Conservation (phyloP, 2,329 filamentous ascomycete genomes). For the Ceratocystis ficicola region DNA sequence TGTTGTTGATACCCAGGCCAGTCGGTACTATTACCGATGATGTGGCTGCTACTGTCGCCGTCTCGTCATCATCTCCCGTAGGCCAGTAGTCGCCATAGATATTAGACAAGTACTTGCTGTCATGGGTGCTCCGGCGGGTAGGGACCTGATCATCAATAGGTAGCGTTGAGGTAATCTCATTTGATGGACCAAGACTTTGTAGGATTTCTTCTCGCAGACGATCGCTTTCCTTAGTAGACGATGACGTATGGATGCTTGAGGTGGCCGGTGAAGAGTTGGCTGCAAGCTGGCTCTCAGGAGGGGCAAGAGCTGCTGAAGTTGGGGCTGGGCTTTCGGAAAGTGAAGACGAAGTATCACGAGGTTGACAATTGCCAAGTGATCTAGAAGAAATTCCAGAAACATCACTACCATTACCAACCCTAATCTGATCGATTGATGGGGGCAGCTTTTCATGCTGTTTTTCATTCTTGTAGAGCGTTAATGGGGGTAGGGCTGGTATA, state of each 20-base stretch:
- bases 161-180: neutral
- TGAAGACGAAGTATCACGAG: neutral
- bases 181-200: conserved; percentile 46
- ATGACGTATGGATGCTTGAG: conserved; percentile 29
- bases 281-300: neutral
- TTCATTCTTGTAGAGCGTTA: conserved; percentile 9
- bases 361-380: neutral
- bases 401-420: neutral
- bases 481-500: conserved; percentile 24
- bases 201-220: conserved; percentile 62
- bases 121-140: conserved; percentile 28
- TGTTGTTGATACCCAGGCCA: conserved; percentile 9
- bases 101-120: conserved; percentile 51
- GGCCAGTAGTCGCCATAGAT: conserved; percentile 60
- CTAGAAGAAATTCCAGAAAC: neutral
- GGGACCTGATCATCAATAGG: neutral
- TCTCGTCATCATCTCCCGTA: conserved; percentile 26
- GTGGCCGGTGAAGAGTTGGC: conserved; percentile 14
- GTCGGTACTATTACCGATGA: neutral
- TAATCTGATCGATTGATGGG: neutral
- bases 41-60: neutral
- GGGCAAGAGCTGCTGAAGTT: conserved; percentile 1
- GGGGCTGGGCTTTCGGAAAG: conserved; percentile 17
- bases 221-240: conserved; percentile 57
- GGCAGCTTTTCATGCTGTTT: conserved; percentile 7